phyloP scores from a whole-genome alignment of 2,329 filamentous ascomycete species.

The Neofusicoccum parvum region DNA sequence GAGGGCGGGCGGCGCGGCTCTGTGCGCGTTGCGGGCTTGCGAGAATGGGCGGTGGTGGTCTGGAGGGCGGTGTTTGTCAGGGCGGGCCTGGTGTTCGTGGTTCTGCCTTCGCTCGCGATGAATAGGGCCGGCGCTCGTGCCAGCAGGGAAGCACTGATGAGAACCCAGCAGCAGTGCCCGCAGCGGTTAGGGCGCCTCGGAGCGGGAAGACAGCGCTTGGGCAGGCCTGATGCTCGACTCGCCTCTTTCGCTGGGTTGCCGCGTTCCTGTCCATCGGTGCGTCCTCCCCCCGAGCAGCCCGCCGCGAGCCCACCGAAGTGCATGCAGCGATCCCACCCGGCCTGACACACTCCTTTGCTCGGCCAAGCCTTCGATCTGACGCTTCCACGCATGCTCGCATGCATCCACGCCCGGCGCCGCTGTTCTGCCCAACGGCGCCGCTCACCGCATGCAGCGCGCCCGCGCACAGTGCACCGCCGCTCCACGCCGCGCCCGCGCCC shows the following conservation, averaged over 20 bases:
- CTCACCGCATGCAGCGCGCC: constrained; percentile 9
- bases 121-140: constrained; percentile 19
- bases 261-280: constrained; percentile 7
- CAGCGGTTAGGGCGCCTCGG: constrained; percentile 15
- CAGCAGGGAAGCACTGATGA: background rate
- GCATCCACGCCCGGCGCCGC: constrained; percentile 6
- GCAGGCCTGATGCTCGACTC: constrained; percentile 6
- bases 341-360: background rate
- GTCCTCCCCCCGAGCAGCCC: background rate
- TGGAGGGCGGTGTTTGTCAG: constrained; percentile 14
- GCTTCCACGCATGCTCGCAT: constrained; percentile 14
- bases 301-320: background rate
- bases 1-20: constrained; percentile 9
- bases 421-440: constrained; percentile 11
- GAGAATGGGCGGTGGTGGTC: constrained; percentile 1
- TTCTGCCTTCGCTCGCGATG: constrained; percentile 14
- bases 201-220: constrained; percentile 9
- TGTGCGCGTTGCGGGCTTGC: background rate
- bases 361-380: constrained; percentile 17
- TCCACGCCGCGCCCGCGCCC: background rate
- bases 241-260: background rate
- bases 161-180: background rate
- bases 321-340: constrained; percentile 4
- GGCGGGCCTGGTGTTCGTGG: constrained; percentile 17
- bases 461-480: constrained; percentile 7